Conservation (phyloP, 2,329 filamentous ascomycete genomes). For the Blastomyces emzantsi region DNA sequence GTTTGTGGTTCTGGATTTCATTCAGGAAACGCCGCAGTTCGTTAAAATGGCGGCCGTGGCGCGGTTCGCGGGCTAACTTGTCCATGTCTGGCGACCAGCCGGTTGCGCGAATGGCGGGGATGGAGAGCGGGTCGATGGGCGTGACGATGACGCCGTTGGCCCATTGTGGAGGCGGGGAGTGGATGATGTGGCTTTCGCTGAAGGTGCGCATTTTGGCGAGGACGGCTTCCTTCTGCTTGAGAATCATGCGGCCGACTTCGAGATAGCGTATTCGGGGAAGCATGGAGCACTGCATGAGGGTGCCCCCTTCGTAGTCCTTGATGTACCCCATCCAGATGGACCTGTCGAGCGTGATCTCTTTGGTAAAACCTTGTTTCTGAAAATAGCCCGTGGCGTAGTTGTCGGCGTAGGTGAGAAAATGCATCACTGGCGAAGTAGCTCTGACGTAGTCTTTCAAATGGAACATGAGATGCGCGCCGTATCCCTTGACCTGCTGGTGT, state of each 20-base stretch:
- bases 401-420: constrained; percentile 85
- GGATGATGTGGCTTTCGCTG: constrained; percentile 66
- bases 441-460: constrained; percentile 89
- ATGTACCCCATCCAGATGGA: constrained; percentile 90
- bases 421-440: constrained; percentile 82
- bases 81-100: constrained; percentile 90
- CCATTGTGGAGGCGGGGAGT: constrained; percentile 69
- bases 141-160: constrained; percentile 48
- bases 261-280: constrained; percentile 76
- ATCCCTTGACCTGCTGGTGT: constrained; percentile 87
- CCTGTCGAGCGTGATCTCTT: constrained; percentile 75
- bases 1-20: constrained; percentile 73
- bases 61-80: constrained; percentile 72
- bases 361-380: constrained; percentile 92
- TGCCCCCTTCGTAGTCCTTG: constrained; percentile 88
- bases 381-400: constrained; percentile 92
- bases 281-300: constrained; percentile 92
- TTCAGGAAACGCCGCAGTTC: constrained; percentile 74
- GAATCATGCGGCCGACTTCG: constrained; percentile 71
- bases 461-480: constrained; percentile 87
- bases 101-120: constrained; percentile 68
- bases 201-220: constrained; percentile 77
- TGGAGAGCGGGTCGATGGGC: constrained; percentile 65
- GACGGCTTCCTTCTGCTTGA: constrained; percentile 82
- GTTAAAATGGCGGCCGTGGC: constrained; percentile 80